Evolutionary conservation across 805 yeast genomes (phyloP), one percentile per base, ranked within the genome.

Genomic region (Candida chilensis): DNA sequence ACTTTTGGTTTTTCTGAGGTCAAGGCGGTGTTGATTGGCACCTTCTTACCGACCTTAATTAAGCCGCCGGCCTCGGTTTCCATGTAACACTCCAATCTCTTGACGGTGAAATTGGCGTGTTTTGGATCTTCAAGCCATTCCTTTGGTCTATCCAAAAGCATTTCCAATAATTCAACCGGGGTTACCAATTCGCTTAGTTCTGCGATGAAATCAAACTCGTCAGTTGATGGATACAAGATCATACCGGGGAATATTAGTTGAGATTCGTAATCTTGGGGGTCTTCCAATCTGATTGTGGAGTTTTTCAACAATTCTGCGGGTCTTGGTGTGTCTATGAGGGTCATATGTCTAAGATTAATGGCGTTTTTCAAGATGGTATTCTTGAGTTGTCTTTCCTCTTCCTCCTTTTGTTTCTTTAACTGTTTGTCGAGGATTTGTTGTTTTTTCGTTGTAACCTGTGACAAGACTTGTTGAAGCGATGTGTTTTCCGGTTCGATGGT

Each of bases 1-100:
- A 85, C 74, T 16, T 63, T 64, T 11, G 94, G 83, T 6, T 55
- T 54, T 21, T 67, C 72, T 29, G 73, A 66, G 57, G 74, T 67
- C 38, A 90, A 62, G 1, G 78, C 81, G 30, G 71, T 69, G 42
- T 73, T 70, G 15, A 90, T 49, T 1, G 82, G 60, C 15, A 76
- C 69, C 39, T 82, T 85, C 50, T 79, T 83, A 17, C 95, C 95
- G 4, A 81, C 74, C 52, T 85, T 86, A 27, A 86, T 78, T 36
- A 90, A 64, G 0, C 96, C 96, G 30, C 96, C 96, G 2, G 74
- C 45, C 19, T 57, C 65, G 0, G 96, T 85, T 50, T 85, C 96
- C 76, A 84, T 76, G 52, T 67, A 90, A 5, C 80, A 79, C 30
- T 82, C 78, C 16, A 87, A 54, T 32, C 69, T 70, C 38, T 69